Conservation (phyloP, 2,329 filamentous ascomycete genomes). For the Madurella mycetomatis region DNA sequence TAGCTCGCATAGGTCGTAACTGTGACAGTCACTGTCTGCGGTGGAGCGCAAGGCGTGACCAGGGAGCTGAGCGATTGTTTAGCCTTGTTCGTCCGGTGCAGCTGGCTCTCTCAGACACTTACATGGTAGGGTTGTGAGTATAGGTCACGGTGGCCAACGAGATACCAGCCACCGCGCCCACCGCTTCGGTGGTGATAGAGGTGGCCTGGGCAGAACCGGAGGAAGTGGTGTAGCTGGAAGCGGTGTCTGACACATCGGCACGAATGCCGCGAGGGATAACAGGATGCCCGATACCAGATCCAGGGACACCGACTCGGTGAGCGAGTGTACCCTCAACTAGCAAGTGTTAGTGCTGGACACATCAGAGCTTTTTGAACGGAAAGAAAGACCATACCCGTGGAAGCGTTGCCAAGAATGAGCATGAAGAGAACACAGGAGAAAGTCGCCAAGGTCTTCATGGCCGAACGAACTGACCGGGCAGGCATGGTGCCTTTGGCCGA, state of each 20-base stretch:
- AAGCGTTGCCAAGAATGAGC: not conserved
- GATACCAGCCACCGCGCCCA: not conserved
- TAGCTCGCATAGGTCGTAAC: constrained; percentile 5
- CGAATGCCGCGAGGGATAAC: not conserved
- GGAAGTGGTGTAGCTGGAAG: not conserved
- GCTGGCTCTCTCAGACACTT: not conserved
- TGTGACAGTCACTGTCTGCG: constrained; percentile 15
- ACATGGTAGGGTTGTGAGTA: not conserved
- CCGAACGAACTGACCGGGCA: not conserved
- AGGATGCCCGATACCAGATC: not conserved
- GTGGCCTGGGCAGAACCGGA: not conserved
- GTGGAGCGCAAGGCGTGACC: not conserved
- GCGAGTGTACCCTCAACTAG: not conserved
- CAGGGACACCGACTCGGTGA: not conserved
- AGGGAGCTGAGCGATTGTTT: not conserved
- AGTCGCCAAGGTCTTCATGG: not conserved
- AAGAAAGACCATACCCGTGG: not conserved
- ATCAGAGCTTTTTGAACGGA: not conserved
- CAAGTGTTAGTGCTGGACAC: not conserved
- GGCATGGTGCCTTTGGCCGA: not conserved
- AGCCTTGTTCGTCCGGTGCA: not conserved
- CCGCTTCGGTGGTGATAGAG: not conserved
- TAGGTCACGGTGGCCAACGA: constrained; percentile 1
- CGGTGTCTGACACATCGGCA: not conserved
- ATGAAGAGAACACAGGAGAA: not conserved